phyloP scores from a whole-genome alignment of 805 yeast genomes.

The Pichia cephalocereana region DNA sequence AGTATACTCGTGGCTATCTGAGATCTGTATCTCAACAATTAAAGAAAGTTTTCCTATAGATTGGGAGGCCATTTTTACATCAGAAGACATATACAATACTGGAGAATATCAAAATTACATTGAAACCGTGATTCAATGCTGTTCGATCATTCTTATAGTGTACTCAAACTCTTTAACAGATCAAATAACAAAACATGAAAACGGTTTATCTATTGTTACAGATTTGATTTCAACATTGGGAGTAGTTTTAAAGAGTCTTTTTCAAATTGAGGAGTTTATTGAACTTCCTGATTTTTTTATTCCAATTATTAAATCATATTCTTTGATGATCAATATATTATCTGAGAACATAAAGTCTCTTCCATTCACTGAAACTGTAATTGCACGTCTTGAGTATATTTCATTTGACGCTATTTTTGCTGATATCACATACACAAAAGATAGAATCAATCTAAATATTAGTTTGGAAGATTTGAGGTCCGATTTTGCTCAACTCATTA shows the following conservation, averaged over 20 bases:
- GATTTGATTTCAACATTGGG: conserved; percentile 2
- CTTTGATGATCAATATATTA: neutral
- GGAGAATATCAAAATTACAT: conserved; percentile 2
- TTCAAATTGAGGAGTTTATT: neutral
- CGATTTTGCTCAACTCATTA: conserved; percentile 24
- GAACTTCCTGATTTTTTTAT: conserved; percentile 5
- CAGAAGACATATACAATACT: neutral
- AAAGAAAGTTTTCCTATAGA: conserved; percentile 3
- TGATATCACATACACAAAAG: conserved; percentile 14
- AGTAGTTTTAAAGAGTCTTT: neutral
- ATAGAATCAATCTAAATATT: neutral
- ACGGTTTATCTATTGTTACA: neutral
- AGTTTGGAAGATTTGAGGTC: conserved; percentile 19
- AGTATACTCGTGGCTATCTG: neutral
- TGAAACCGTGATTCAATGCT: neutral
- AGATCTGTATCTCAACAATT: neutral
- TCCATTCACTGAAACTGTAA: conserved; percentile 12
- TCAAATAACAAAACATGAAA: neutral
- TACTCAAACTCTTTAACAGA: neutral
- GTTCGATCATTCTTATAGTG: neutral
- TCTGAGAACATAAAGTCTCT: neutral
- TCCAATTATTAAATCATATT: neutral
- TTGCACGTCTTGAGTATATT: conserved; percentile 54
- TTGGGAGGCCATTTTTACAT: conserved; percentile 3
- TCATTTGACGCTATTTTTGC: conserved; percentile 33